phyloP scores from a whole-genome alignment of 2,329 filamentous ascomycete species.

The Cucurbitaria berberidis region DNA sequence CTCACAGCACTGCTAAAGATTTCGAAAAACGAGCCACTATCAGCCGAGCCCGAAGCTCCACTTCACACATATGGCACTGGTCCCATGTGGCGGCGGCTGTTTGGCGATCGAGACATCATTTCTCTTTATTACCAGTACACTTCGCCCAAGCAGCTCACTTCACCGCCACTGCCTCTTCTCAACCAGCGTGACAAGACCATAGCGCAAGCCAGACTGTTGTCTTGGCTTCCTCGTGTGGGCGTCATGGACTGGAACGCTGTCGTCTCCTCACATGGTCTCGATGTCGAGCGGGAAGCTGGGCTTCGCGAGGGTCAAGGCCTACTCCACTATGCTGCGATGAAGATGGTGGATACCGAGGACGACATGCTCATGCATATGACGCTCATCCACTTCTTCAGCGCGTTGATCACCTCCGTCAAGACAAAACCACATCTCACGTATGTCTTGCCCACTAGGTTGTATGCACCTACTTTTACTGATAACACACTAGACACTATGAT shows the following conservation, averaged over 20 bases:
- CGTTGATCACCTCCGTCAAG: slow-evolving; percentile 56
- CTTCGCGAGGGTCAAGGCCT: slow-evolving; percentile 49
- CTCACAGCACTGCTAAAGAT: slow-evolving; percentile 61
- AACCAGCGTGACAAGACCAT: slow-evolving; percentile 62
- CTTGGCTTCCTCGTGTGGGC: slow-evolving; percentile 62
- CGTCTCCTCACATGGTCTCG: slow-evolving; percentile 57
- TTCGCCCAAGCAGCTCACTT: slow-evolving; percentile 50
- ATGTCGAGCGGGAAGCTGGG: slow-evolving; percentile 56
- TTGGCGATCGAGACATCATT: slow-evolving; percentile 66
- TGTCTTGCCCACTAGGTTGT: slow-evolving; percentile 2
- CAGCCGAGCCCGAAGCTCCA: slow-evolving; percentile 44
- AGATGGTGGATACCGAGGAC: slow-evolving; percentile 62
- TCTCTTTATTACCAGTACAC: slow-evolving; percentile 62
- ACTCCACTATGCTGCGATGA: slow-evolving; percentile 60
- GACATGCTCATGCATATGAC: slow-evolving; percentile 68
- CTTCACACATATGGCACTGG: slow-evolving; percentile 38
- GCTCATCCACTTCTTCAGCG: slow-evolving; percentile 63
- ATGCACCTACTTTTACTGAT: background rate
- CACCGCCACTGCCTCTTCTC: slow-evolving; percentile 43
- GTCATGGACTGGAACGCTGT: slow-evolving; percentile 62
- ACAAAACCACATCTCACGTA: slow-evolving; percentile 39
- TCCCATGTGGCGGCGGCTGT: slow-evolving; percentile 67
- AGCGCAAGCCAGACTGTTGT: slow-evolving; percentile 65
- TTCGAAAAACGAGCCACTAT: slow-evolving; percentile 47
- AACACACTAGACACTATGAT: slow-evolving; percentile 39